Evolutionary conservation across 176 grass and related monocot species (phyloP).

Genomic region (Juncus effusus): DNA sequence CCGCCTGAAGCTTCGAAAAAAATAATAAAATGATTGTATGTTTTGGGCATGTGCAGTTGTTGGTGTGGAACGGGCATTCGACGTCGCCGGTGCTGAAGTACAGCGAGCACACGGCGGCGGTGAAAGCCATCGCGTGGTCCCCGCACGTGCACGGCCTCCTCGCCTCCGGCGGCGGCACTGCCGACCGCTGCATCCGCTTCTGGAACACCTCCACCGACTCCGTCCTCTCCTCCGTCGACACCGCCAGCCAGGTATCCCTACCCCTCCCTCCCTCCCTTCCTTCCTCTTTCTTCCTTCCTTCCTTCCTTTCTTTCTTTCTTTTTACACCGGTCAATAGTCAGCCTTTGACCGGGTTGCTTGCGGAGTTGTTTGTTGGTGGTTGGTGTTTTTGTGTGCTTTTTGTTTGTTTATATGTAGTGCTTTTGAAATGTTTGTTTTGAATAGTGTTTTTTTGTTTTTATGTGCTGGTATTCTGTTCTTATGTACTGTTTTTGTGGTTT

Average conservation of each 20-base stretch:
- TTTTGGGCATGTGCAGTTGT: conserved; percentile 40
- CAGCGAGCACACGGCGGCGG: conserved; percentile 92
- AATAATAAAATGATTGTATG: no score
- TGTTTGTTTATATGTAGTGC: no score
- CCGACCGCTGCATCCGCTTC: conserved; percentile 95
- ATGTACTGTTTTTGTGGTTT: no score
- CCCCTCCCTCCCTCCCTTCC: background rate
- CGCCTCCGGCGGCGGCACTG: conserved; percentile 96
- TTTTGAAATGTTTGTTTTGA: no score
- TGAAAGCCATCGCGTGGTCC: conserved; percentile 99
- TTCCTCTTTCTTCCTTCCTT: background rate
- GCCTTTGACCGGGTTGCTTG: background rate
- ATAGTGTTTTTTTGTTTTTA: no score
- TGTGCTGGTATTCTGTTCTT: no score
- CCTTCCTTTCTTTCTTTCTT: conserved; percentile 9
- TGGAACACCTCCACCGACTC: conserved; percentile 94
- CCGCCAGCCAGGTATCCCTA: conserved; percentile 77
- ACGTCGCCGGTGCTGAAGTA: conserved; percentile 76
- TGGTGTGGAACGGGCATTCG: conserved; percentile 98
- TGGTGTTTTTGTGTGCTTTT: no score
- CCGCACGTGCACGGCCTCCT: conserved; percentile 92
- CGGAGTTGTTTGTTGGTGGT: no score
- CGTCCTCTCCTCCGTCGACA: conserved; percentile 79
- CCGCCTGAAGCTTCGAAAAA: no score
- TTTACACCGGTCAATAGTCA: background rate